Evolutionary conservation across 441 rosid genomes (phyloP).

Genomic region (Brassica hybrid): DNA sequence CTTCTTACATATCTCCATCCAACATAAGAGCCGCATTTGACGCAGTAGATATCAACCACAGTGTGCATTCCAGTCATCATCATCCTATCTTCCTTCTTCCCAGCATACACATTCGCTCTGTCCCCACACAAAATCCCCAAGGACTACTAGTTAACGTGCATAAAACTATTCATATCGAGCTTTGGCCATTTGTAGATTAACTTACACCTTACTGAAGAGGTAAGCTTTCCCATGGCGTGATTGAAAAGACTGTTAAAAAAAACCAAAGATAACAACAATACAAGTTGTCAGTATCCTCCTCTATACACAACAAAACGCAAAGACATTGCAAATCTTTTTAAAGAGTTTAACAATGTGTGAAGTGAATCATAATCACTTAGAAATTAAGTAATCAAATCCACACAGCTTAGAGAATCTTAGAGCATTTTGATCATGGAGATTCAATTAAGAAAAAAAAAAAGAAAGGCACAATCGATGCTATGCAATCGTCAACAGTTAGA

Average conservation of each 20-base stretch:
- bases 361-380: no score
- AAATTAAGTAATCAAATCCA: no score
- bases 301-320: background rate
- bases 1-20: slow-evolving; percentile 99
- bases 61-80: slow-evolving; percentile 95
- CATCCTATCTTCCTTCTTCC: slow-evolving; percentile 77
- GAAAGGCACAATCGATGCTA: no score
- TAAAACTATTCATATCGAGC: background rate
- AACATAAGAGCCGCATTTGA: slow-evolving; percentile 90
- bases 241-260: slow-evolving; percentile 70
- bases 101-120: slow-evolving; percentile 78
- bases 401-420: no score
- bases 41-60: slow-evolving; percentile 91
- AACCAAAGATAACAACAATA: slow-evolving; percentile 36
- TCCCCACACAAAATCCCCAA: slow-evolving; percentile 40
- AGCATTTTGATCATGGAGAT: no score
- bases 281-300: slow-evolving; percentile 46
- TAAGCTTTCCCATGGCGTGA: slow-evolving; percentile 94
- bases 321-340: background rate
- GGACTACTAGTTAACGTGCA: no score
- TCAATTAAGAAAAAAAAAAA: no score
- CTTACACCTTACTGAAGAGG: slow-evolving; percentile 98
- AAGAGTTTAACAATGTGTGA: no score
- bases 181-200: slow-evolving; percentile 44
- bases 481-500: no score